phyloP scores from a whole-genome alignment of 768 basidiomycete species.

The Pleurotus cornucopiae region DNA sequence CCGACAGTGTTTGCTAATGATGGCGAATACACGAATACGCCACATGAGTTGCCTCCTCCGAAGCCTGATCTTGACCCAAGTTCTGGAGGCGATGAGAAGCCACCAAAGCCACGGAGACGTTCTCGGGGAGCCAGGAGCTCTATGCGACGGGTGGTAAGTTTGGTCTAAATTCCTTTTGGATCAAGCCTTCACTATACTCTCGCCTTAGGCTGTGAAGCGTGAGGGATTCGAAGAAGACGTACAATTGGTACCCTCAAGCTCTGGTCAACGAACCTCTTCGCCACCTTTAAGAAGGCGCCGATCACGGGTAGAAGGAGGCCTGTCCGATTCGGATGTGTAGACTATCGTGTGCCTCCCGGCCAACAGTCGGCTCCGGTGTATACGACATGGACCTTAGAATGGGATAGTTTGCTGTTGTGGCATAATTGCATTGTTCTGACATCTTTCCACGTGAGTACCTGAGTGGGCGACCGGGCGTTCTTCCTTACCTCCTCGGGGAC shows the following conservation, averaged over 20 bases:
- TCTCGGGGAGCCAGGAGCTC: conserved; percentile 20
- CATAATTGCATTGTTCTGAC: conserved; percentile 4
- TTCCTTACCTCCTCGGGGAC: conserved; percentile 8
- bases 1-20: conserved; percentile 33
- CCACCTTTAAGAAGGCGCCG: conserved; percentile 41
- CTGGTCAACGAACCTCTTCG: conserved; percentile 18
- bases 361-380: conserved; percentile 3
- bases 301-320: conserved; percentile 32
- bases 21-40: neutral
- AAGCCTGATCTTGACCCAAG: conserved; percentile 12
- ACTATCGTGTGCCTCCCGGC: neutral
- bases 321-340: conserved; percentile 26
- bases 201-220: conserved; percentile 21
- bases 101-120: conserved; percentile 17
- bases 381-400: conserved; percentile 4
- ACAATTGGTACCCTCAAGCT: conserved; percentile 25
- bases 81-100: conserved; percentile 14
- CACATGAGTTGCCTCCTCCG: conserved; percentile 1
- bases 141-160: conserved; percentile 20
- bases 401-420: conserved; percentile 1
- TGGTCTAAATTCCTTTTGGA: neutral
- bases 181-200: neutral
- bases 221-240: conserved; percentile 21
- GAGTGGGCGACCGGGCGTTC: neutral
- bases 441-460: conserved; percentile 1